A percentile compares a stretch with the other conserved stretches of the same genome.
Conservation (phyloP, 1,139 yeast genomes). For the Candida sojae region DNA sequence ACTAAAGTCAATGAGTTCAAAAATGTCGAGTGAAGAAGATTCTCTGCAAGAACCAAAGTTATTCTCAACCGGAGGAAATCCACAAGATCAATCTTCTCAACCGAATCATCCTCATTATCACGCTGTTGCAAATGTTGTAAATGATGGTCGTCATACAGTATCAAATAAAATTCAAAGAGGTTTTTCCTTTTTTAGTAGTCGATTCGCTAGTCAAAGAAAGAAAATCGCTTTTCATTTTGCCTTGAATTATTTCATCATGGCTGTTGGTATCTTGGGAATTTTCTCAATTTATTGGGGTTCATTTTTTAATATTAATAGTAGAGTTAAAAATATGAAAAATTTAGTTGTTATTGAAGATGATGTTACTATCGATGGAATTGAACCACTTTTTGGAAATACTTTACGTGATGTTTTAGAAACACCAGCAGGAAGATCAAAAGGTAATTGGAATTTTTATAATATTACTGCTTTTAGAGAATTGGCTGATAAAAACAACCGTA, state of each 20-base stretch:
- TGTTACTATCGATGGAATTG: slow-evolving; percentile 23
- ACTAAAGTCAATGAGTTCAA: neutral
- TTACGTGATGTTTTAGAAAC: slow-evolving; percentile 17
- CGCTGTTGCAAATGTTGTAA: neutral
- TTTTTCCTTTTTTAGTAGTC: slow-evolving; percentile 6
- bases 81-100: neutral
- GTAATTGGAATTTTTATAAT: slow-evolving; percentile 45
- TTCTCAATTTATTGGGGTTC: slow-evolving; percentile 52
- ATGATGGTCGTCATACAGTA: neutral
- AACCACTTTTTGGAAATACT: slow-evolving; percentile 33
- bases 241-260: slow-evolving; percentile 26
- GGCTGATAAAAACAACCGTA: slow-evolving; percentile 29
- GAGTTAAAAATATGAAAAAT: slow-evolving; percentile 35
- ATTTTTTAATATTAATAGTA: slow-evolving; percentile 26
- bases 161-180: slow-evolving; percentile 2
- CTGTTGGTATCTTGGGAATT: slow-evolving; percentile 29
- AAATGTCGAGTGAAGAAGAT: slow-evolving; percentile 3
- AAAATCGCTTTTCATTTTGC: slow-evolving; percentile 18
- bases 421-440: slow-evolving; percentile 23
- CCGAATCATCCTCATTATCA: neutral
- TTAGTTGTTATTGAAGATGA: slow-evolving; percentile 46
- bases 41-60: neutral
- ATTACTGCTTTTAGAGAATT: slow-evolving; percentile 27
- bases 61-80: neutral
- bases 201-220: slow-evolving; percentile 22